A percentile compares a stretch with the other conserved stretches of the same genome.
Conservation (phyloP, 2,329 filamentous ascomycete species). For the Penicillium fuscoglaucum region DNA sequence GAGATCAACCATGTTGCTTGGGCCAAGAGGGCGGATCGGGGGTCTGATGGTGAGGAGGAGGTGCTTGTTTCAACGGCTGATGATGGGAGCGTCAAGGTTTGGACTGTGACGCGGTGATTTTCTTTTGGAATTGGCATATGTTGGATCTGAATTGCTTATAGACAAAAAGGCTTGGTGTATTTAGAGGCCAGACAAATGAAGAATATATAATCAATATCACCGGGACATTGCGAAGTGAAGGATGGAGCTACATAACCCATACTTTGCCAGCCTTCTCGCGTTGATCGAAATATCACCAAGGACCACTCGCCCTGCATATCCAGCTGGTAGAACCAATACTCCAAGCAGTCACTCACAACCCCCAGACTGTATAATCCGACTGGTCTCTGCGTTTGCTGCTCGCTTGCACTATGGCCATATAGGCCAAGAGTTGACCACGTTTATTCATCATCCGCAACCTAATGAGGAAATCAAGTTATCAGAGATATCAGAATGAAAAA, state of each 20-base stretch:
- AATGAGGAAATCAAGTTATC: background rate
- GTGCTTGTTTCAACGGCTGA: slow-evolving; percentile 89
- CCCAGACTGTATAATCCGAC: too few species aligned
- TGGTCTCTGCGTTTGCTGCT: too few species aligned
- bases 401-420: too few species aligned
- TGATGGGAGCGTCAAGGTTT: slow-evolving; percentile 83
- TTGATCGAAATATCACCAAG: too few species aligned
- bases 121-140: background rate
- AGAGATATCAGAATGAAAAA: background rate
- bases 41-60: slow-evolving; percentile 58
- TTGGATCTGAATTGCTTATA: background rate
- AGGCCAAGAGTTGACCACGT: too few species aligned
- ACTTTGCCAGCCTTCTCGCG: too few species aligned
- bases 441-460: background rate
- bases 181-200: background rate
- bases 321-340: too few species aligned
- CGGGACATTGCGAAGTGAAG: background rate
- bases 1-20: slow-evolving; percentile 92
- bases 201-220: background rate
- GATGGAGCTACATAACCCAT: background rate
- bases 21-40: slow-evolving; percentile 72
- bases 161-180: slow-evolving; percentile 7
- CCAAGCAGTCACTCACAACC: too few species aligned
- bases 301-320: too few species aligned
- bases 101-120: slow-evolving; percentile 56